Percentiles rank a stretch among this genome's conserved stretches.
These are phyloP conservation scores for Xylaria intraflava DNA, from an alignment of 495 filamentous ascomycete species.

Conservation along the genomic window DNA sequence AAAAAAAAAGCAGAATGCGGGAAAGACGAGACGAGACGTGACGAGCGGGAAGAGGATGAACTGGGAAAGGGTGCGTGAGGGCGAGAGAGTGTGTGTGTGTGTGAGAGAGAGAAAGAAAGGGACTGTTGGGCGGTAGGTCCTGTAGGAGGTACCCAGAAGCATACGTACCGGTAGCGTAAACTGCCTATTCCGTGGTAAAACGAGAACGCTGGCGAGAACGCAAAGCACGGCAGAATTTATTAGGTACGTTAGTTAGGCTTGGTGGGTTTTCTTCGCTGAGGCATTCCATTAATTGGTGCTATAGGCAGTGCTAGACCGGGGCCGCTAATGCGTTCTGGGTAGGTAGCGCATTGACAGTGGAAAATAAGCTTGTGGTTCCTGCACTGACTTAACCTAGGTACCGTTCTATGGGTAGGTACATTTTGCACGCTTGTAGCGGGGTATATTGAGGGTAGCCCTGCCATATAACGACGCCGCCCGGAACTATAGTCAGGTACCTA, in stretches of 20 bases:
- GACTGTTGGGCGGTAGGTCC: too few relatives aligned
- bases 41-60: constrained; percentile 3
- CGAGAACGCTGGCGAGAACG: background rate
- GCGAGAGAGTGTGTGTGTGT: constrained; percentile 6
- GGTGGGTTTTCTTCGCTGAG: background rate
- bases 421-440: too few relatives aligned
- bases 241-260: background rate
- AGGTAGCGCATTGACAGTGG: too few relatives aligned
- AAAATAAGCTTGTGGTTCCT: background rate
- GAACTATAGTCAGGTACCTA: too few relatives aligned
- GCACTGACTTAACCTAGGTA: background rate
- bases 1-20: constrained; percentile 1
- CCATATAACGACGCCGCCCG: too few relatives aligned
- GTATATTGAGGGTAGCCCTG: too few relatives aligned
- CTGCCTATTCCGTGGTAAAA: background rate
- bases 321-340: too few relatives aligned
- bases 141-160: background rate
- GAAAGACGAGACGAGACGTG: constrained; percentile 6
- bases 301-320: too few relatives aligned
- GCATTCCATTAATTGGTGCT: background rate
- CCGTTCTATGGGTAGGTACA: background rate
- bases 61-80: constrained; percentile 1
- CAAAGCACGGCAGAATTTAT: background rate
- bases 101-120: constrained; percentile 8
- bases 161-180: background rate